Percentiles rank a stretch among this genome's conserved stretches.
These are phyloP conservation scores for Cutaneotrichosporon daszewskae DNA, from an alignment of 1,284 basidiomycete species.

Conservation along the genomic window DNA sequence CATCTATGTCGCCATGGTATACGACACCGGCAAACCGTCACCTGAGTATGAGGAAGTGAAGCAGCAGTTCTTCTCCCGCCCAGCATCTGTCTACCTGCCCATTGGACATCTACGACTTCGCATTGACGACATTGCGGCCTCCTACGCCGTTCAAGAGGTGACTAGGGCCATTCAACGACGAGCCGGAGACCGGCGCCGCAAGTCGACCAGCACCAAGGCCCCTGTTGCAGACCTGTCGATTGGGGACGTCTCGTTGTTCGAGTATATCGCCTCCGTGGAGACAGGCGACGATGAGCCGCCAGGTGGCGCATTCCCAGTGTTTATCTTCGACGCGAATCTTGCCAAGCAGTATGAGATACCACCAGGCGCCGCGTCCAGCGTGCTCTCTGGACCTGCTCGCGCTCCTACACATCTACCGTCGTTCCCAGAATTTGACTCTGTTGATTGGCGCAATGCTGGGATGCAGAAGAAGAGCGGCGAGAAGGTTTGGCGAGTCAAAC, in stretches of 20 bases:
- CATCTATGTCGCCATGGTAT: slow-evolving; percentile 24
- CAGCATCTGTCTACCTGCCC: slow-evolving; percentile 29
- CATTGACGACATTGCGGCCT: slow-evolving; percentile 26
- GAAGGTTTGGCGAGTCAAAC: slow-evolving; percentile 37
- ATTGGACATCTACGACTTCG: slow-evolving; percentile 38
- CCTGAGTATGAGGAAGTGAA: slow-evolving; percentile 1
- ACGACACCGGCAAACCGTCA: slow-evolving; percentile 22
- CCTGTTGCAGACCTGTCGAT: slow-evolving; percentile 19
- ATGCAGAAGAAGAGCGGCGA: slow-evolving; percentile 27
- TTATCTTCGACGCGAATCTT: slow-evolving; percentile 43
- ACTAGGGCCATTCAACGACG: too few species aligned
- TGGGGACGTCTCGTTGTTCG: slow-evolving; percentile 31
- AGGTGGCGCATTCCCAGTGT: slow-evolving; percentile 39
- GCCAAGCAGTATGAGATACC: slow-evolving; percentile 36
- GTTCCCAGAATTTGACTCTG: slow-evolving; percentile 40
- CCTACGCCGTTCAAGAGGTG: slow-evolving; percentile 14
- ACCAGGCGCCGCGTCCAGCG: slow-evolving; percentile 16
- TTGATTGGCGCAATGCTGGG: slow-evolving; percentile 43
- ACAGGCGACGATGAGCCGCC: slow-evolving; percentile 26
- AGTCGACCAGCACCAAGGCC: slow-evolving; percentile 9
- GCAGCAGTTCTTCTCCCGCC: slow-evolving; percentile 29
- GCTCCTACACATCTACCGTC: slow-evolving; percentile 5
- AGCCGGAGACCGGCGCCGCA: too few species aligned
- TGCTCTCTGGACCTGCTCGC: slow-evolving; percentile 3
- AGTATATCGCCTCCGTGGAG: slow-evolving; percentile 27